Conservation (phyloP, 139 green algal species). For the Chlamydomonas incerta region DNA sequence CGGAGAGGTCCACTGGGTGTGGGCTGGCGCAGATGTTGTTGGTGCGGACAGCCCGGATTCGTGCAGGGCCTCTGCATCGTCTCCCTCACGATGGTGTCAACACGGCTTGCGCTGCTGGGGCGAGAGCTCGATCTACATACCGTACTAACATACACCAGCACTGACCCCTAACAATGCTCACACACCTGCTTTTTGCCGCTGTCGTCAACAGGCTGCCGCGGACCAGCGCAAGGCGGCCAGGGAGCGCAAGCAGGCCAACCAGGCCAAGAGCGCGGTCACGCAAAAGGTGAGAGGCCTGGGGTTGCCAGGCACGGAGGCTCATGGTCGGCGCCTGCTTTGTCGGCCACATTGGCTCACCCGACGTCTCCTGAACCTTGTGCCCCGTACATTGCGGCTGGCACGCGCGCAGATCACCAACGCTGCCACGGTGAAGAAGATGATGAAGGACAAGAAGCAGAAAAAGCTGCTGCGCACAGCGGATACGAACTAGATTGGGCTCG, state of each 20-base stretch:
- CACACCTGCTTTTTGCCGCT: too few relatives aligned
- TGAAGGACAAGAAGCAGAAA: conserved; percentile 78
- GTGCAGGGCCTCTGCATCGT: too few relatives aligned
- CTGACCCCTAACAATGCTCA: too few relatives aligned
- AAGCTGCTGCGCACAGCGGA: conserved; percentile 68
- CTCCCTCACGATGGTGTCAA: too few relatives aligned
- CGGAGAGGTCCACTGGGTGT: too few relatives aligned
- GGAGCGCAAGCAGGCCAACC: conserved; percentile 62
- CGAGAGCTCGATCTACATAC: too few relatives aligned
- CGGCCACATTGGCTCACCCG: not conserved
- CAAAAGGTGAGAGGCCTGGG: conserved; percentile 53
- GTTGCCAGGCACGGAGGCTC: too few relatives aligned
- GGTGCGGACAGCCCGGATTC: too few relatives aligned
- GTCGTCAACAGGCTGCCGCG: conserved; percentile 32
- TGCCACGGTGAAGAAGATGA: conserved; percentile 72
- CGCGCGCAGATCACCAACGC: conserved; percentile 61
- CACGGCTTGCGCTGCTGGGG: not conserved
- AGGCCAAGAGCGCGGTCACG: conserved; percentile 60
- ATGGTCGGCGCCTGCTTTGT: too few relatives aligned
- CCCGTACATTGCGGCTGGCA: not conserved
- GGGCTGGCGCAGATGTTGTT: too few relatives aligned
- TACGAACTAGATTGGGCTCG: conserved; percentile 63
- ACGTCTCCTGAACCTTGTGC: not conserved
- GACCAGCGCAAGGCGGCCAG: conserved; percentile 48
- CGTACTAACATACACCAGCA: too few relatives aligned